Evolutionary conservation across 108 stramenopile genomes (phyloP), one percentile per base, ranked within the genome.

Genomic region (Bacterosira constricta): DNA sequence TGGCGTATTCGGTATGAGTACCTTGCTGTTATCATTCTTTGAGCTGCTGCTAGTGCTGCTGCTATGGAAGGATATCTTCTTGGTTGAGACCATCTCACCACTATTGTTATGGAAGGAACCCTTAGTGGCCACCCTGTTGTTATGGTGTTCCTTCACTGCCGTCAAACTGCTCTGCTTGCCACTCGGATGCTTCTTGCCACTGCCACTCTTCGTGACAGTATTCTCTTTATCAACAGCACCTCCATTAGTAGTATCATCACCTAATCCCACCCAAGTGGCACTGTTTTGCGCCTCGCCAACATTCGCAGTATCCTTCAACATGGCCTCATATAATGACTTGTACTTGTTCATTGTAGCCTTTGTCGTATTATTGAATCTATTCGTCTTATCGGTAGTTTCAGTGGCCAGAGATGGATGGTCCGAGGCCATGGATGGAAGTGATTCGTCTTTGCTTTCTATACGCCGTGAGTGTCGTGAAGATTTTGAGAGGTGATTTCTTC

Each of bases 321-420:
- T 56, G 3, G 26, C 55, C 6, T 56, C 55, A 31, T 56, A 56
- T 12, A 56, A 13, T 15, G 29, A 30, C 55, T 56, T 56, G 55
- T 56, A 56, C 11, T 56, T 56, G 10, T 27, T 31, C 1, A 56
- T 56, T 32, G 55, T 56, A 2, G 41, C 41, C 9, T 8, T 12
- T 42, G 12, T 42, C 41, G 17, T 42, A 42, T 42, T 42, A n/a
- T 42, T n/a, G 17, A n/a, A 42, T n/a, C n/a, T 42, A n/a, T n/a
- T n/a, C 12, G 41, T 42, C 41, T n/a, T 12, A 42, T 42, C 41
- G 41, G 41, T 42, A 11, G 3, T n/a, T n/a, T 42, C 8, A 2
- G 41, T n/a, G 3, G 41, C n/a, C n/a, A n/a, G n/a, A n/a, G n/a
- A n/a, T n/a, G n/a, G n/a, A n/a, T n/a, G n/a, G n/a, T n/a, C n/a